Evolutionary conservation across 2,329 filamentous ascomycete genomes (phyloP).

Genomic region (Nectriaceae sp.): DNA sequence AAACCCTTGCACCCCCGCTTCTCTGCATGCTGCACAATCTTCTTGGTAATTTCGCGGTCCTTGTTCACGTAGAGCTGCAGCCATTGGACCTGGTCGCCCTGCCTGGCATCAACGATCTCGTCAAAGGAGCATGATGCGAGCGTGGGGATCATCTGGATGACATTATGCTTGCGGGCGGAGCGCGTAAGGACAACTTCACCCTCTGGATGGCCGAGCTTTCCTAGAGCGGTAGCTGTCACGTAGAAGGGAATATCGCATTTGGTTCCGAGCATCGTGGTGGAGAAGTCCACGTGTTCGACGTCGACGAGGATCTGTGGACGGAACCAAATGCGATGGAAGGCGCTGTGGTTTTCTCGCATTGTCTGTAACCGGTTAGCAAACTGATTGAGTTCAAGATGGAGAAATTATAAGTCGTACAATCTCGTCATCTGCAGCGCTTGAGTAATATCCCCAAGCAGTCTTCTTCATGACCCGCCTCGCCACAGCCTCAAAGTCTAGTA

Average conservation of each 20-base stretch:
- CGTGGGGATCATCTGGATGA: slow-evolving; percentile 98
- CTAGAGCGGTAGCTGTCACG: slow-evolving; percentile 91
- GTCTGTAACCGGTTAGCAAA: slow-evolving; percentile 56
- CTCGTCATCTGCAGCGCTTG: slow-evolving; percentile 70
- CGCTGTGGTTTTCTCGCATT: slow-evolving; percentile 90
- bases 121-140: slow-evolving; percentile 96
- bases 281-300: slow-evolving; percentile 83
- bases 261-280: slow-evolving; percentile 90
- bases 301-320: slow-evolving; percentile 85
- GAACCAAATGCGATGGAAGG: slow-evolving; percentile 98
- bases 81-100: slow-evolving; percentile 88
- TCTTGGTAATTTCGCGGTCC: slow-evolving; percentile 84
- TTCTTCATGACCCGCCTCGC: slow-evolving; percentile 92
- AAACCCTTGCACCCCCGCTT: slow-evolving; percentile 88
- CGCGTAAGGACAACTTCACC: slow-evolving; percentile 90
- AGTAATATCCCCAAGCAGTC: slow-evolving; percentile 97
- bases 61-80: slow-evolving; percentile 98
- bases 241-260: slow-evolving; percentile 89
- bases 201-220: slow-evolving; percentile 91
- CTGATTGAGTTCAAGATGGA: not conserved
- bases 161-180: slow-evolving; percentile 80
- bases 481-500: slow-evolving; percentile 95
- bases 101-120: slow-evolving; percentile 85
- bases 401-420: slow-evolving; percentile 35
- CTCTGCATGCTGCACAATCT: slow-evolving; percentile 91